A percentile compares a stretch with the other conserved stretches of the same genome.
These are phyloP conservation scores for Podospora conica DNA, from an alignment of 495 filamentous ascomycete species.

Conservation along the genomic window DNA sequence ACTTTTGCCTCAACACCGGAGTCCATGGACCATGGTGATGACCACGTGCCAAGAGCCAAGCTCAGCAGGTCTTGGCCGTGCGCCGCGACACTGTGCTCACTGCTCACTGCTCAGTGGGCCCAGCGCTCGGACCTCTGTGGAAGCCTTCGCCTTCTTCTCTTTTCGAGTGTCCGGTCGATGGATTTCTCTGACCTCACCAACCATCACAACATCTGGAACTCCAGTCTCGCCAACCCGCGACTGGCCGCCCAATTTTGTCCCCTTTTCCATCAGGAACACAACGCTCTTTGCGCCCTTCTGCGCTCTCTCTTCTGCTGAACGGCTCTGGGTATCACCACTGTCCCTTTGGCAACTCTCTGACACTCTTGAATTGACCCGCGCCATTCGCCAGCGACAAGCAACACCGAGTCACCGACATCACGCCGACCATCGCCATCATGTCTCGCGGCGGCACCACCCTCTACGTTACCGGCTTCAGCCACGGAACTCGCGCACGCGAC, in stretches of 20 bases:
- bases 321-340: neutral
- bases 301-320: neutral
- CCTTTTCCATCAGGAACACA: neutral
- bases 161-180: neutral
- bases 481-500: constrained; percentile 97
- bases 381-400: neutral
- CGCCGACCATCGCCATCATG: constrained; percentile 48
- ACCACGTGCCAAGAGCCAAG: neutral
- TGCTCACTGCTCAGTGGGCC: too few relatives aligned
- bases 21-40: too few relatives aligned
- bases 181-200: neutral
- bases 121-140: neutral
- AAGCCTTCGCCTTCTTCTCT: neutral
- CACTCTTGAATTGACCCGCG: neutral
- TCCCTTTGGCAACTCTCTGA: neutral
- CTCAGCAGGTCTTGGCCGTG: neutral
- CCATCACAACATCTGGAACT: neutral
- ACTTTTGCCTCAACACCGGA: too few relatives aligned
- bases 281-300: neutral
- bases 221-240: neutral
- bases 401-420: neutral
- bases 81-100: neutral
- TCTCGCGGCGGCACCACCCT: constrained; percentile 91
- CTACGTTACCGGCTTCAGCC: constrained; percentile 95
- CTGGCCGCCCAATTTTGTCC: neutral